phyloP scores from a whole-genome alignment of 2,329 filamentous ascomycete species.

The Penicillium sp. region DNA sequence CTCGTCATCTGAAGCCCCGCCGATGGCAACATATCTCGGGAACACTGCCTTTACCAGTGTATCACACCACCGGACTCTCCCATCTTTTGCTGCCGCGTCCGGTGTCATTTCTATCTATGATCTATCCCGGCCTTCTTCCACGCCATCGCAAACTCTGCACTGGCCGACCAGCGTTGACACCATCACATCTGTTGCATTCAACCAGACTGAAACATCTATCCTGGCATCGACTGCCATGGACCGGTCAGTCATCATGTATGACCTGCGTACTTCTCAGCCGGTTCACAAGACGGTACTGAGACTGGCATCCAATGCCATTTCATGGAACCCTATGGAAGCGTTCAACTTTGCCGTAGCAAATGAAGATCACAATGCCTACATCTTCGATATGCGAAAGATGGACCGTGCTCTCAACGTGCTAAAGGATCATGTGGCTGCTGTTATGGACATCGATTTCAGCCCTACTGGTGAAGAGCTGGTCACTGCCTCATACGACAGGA shows the following conservation, averaged over 20 bases:
- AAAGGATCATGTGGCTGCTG: conserved; percentile 83
- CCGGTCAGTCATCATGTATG: conserved; percentile 83
- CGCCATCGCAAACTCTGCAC: conserved; percentile 73
- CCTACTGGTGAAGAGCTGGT: conserved; percentile 93
- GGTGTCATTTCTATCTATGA: conserved; percentile 84
- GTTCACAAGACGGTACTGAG: conserved; percentile 76
- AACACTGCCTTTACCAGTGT: conserved; percentile 76
- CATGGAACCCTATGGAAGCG: conserved; percentile 95
- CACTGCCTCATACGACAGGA: conserved; percentile 82
- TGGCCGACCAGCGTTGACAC: conserved; percentile 91
- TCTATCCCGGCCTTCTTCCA: conserved; percentile 69
- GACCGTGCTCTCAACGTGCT: conserved; percentile 82
- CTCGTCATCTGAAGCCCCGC: conserved; percentile 63
- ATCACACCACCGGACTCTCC: conserved; percentile 73
- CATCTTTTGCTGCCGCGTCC: conserved; percentile 73
- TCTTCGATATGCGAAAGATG: conserved; percentile 94
- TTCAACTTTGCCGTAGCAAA: conserved; percentile 92
- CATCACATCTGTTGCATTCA: conserved; percentile 83
- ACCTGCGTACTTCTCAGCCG: conserved; percentile 80
- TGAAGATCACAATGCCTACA: conserved; percentile 88
- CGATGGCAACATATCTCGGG: conserved; percentile 80
- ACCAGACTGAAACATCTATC: conserved; percentile 88
- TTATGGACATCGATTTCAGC: conserved; percentile 95
- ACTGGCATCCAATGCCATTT: conserved; percentile 76
- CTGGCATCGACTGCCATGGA: conserved; percentile 82